Evolutionary conservation across 1,284 basidiomycete genomes (phyloP).

Genomic region (Apiotrichum gamsii): DNA sequence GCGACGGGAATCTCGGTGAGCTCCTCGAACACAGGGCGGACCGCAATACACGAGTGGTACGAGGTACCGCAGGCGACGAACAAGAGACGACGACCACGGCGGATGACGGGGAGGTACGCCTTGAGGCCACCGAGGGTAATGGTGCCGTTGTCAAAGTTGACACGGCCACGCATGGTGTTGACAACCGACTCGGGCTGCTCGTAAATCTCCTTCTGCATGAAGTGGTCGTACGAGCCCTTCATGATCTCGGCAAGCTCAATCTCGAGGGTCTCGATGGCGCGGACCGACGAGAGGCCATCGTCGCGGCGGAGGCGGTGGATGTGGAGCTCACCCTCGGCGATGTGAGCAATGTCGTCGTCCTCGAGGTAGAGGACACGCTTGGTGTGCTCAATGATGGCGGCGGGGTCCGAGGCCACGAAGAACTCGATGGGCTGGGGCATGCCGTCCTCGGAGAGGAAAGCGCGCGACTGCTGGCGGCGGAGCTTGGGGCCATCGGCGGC

Average conservation of each 20-base stretch:
- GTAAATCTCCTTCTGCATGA: constrained; percentile 99
- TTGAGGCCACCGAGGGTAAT: constrained; percentile 94
- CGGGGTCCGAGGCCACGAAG: constrained; percentile 96
- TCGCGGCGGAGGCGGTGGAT: constrained; percentile 96
- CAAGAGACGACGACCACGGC: constrained; percentile 87
- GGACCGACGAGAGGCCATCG: constrained; percentile 69
- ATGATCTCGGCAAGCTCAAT: constrained; percentile 99
- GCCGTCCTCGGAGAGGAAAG: constrained; percentile 97
- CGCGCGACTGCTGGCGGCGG: constrained; percentile 89
- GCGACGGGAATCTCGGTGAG: constrained; percentile 97
- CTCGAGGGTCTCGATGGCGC: constrained; percentile 97
- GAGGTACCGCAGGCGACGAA: constrained; percentile 97
- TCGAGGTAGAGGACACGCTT: constrained; percentile 98
- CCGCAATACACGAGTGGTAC: constrained; percentile 93
- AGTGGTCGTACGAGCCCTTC: constrained; percentile 99
- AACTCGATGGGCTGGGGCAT: constrained; percentile 99
- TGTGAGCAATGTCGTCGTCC: constrained; percentile 98
- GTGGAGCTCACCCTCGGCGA: constrained; percentile 93
- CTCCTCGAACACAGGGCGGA: constrained; percentile 94
- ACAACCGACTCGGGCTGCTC: constrained; percentile 99
- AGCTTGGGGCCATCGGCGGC: constrained; percentile 68
- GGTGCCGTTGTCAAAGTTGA: constrained; percentile 92
- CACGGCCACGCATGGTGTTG: constrained; percentile 99
- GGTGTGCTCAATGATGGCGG: constrained; percentile 96
- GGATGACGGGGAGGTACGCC: constrained; percentile 91